Evolutionary conservation across 257 asterid genomes (phyloP).

Genomic region (Verbena officinalis): DNA sequence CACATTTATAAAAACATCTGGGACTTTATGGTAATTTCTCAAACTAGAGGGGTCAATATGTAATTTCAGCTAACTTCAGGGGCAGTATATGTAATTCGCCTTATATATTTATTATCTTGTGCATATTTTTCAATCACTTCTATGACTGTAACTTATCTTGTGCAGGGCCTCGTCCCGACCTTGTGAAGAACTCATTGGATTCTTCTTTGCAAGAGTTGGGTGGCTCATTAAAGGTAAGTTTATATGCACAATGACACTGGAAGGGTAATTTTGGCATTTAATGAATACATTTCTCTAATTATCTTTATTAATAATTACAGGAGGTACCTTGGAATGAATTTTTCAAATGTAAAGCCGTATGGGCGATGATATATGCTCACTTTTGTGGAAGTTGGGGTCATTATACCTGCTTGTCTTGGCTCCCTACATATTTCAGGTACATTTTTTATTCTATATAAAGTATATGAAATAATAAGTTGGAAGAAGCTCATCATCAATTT

Average conservation of each 20-base stretch:
- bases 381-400: slow-evolving; percentile 99
- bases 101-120: no score
- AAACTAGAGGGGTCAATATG: no score
- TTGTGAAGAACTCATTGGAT: slow-evolving; percentile 46
- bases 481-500: no score
- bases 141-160: slow-evolving; percentile 25
- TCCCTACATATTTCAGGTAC: slow-evolving; percentile 97
- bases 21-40: no score
- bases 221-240: slow-evolving; percentile 62
- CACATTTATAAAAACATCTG: no score
- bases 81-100: no score
- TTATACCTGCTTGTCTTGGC: slow-evolving; percentile 92
- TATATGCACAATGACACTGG: slow-evolving; percentile 18
- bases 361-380: slow-evolving; percentile 99
- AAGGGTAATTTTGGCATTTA: neutral
- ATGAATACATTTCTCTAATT: slow-evolving; percentile 10
- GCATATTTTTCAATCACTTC: slow-evolving; percentile 2
- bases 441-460: slow-evolving; percentile 1
- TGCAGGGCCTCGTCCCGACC: slow-evolving; percentile 60
- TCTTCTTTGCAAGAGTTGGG: slow-evolving; percentile 72
- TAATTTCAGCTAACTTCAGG: no score
- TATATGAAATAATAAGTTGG: neutral
- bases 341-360: slow-evolving; percentile 84
- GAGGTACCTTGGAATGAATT: slow-evolving; percentile 94
- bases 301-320: slow-evolving; percentile 45